Conservation (phyloP, 192 early-diverging fungal genomes). For the Linderina pennispora region DNA sequence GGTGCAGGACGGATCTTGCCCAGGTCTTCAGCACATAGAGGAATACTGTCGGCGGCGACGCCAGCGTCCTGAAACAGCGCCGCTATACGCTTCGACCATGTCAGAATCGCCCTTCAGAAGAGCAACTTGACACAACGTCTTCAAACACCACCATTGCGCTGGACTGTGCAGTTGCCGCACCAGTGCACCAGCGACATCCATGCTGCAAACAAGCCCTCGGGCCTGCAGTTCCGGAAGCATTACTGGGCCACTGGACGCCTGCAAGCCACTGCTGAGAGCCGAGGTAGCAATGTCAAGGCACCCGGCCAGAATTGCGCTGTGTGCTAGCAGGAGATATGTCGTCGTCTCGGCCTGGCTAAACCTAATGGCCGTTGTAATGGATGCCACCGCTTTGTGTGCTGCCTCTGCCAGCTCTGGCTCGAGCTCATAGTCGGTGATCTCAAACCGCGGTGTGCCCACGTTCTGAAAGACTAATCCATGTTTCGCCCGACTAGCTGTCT, state of each 20-base stretch:
- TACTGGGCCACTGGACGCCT: neutral
- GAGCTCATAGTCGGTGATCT: neutral
- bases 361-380: constrained; percentile 8
- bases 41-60: constrained; percentile 8
- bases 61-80: too few species aligned
- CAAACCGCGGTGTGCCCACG: constrained; percentile 1
- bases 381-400: constrained; percentile 4
- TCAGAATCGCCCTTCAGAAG: constrained; percentile 29
- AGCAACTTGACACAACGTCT: constrained; percentile 16
- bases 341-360: constrained; percentile 7
- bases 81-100: too few species aligned
- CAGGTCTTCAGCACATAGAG: neutral
- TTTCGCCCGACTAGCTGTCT: neutral
- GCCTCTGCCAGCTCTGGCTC: neutral
- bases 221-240: neutral
- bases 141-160: constrained; percentile 29
- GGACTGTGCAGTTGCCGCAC: constrained; percentile 8
- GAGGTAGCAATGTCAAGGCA: constrained; percentile 20
- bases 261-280: constrained; percentile 3
- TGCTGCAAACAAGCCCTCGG: too few species aligned
- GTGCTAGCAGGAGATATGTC: constrained; percentile 19
- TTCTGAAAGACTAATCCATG: neutral
- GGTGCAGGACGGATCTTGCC: neutral
- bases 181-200: neutral
- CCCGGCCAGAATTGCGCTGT: constrained; percentile 24